Evolutionary conservation across 768 basidiomycete genomes (phyloP).

Genomic region (Leccinum subgranulosum): DNA sequence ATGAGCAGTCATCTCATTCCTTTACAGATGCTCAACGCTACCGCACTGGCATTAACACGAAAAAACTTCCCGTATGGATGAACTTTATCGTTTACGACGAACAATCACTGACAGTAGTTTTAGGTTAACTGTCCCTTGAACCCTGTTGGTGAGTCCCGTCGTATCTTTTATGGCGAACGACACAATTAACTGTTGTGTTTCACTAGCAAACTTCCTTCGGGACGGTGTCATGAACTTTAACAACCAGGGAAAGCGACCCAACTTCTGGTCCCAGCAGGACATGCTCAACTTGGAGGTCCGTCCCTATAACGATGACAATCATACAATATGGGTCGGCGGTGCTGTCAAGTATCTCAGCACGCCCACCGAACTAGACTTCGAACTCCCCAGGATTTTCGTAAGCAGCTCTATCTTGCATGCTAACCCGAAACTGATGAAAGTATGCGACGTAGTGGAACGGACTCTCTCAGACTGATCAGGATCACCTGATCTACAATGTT

Average conservation of each 20-base stretch:
- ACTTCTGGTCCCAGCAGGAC: slow-evolving; percentile 37
- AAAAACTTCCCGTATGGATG: slow-evolving; percentile 34
- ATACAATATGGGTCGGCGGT: slow-evolving; percentile 41
- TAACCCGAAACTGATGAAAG: background rate
- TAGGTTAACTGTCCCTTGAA: slow-evolving; percentile 38
- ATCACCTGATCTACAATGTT: slow-evolving; percentile 37
- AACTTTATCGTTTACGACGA: background rate
- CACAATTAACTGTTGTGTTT: background rate
- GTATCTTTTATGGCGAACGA: too few species aligned
- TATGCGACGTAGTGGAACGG: slow-evolving; percentile 27
- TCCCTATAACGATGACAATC: slow-evolving; percentile 38
- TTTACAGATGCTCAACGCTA: slow-evolving; percentile 37
- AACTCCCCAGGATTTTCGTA: slow-evolving; percentile 35
- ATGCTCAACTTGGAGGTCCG: slow-evolving; percentile 31
- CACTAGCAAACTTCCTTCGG: slow-evolving; percentile 37
- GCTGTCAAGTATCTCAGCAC: slow-evolving; percentile 36
- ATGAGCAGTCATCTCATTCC: background rate
- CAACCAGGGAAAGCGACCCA: slow-evolving; percentile 40
- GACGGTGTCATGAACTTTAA: slow-evolving; percentile 37
- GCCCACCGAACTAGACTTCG: slow-evolving; percentile 39
- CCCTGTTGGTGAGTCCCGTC: slow-evolving; percentile 31
- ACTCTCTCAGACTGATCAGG: slow-evolving; percentile 34
- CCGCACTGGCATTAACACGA: slow-evolving; percentile 37
- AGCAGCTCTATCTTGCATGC: background rate
- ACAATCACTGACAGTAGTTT: background rate